Evolutionary conservation across 1,139 yeast species (phyloP), one percentile per base, ranked within the genome.

Genomic region (Dujonia santamariae): DNA sequence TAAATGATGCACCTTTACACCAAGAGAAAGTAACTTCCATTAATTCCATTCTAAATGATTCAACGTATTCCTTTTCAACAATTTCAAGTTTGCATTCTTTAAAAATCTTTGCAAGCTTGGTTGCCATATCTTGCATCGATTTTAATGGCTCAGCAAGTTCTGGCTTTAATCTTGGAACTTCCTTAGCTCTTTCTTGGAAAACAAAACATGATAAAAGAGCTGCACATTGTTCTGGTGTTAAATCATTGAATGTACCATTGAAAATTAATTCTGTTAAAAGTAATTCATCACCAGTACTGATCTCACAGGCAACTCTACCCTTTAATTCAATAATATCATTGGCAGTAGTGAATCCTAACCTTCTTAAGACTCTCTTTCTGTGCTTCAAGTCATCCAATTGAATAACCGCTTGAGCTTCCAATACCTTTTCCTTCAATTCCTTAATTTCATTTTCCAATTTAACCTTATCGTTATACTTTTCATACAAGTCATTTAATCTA

Each of bases 21-120:
- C 99, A 94, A 30, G 94, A 87, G 59, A 65, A 87, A 1, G 94
- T 96, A 33, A 92, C 97, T 55, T 88, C 97, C 97, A 94, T 90
- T 45, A 94, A 70, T 54, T 92, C 96, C 17, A 88, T 82, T 57
- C 95, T 79, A 67, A 92, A 94, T 20, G 83, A 75, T 54, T 88
- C 96, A 28, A 92, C 82, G 53, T 92, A 94, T 42, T 90, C 97
- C 51, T 87, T 87, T 54, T 88, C 97, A 5, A 80, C 80, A 31
- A 92, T 67, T 44, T 90, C 96, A 35, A 94, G 72, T 59, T 92
- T 90, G 56, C 94, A 83, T 54, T 92, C 97, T 48, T 79, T 81
- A 44, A 85, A 84, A 7, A 88, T 79, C 51, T 86, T 87, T 18
- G 97, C 97, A 45, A 94, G 82, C 52, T 85, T 82, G 29, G 78